These are phyloP conservation scores for Aspergillus taichungensis DNA, from an alignment of 495 filamentous ascomycete species.

Conservation along the genomic window DNA sequence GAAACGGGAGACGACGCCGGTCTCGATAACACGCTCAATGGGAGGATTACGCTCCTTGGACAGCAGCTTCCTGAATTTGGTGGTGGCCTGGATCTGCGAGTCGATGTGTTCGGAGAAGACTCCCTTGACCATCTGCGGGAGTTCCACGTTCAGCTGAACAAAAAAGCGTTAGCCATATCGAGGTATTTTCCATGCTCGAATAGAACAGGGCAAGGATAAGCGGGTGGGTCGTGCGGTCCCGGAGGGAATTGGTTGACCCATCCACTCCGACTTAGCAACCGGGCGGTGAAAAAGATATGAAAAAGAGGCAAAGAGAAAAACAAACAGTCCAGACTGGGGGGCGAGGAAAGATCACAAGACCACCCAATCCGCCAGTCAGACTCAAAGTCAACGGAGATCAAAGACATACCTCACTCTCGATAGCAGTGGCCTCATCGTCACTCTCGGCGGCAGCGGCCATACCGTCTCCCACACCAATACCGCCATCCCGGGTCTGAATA, in stretches of 20 bases:
- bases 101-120: slow-evolving; percentile 99
- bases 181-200: background rate
- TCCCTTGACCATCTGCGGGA: slow-evolving; percentile 94
- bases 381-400: background rate
- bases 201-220: slow-evolving; percentile 2
- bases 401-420: slow-evolving; percentile 86
- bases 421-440: slow-evolving; percentile 90
- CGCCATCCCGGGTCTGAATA: slow-evolving; percentile 66
- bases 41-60: slow-evolving; percentile 99
- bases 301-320: background rate
- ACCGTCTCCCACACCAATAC: slow-evolving; percentile 70
- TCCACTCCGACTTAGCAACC: slow-evolving; percentile 21
- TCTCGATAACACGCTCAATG: slow-evolving; percentile 98
- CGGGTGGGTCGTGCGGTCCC: slow-evolving; percentile 12
- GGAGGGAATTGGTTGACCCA: slow-evolving; percentile 2
- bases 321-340: background rate
- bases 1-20: slow-evolving; percentile 93
- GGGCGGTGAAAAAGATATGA: slow-evolving; percentile 30
- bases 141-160: slow-evolving; percentile 85
- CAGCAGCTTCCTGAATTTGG: slow-evolving; percentile 94
- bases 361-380: too few relatives aligned
- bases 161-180: slow-evolving; percentile 29
- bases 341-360: too few relatives aligned
- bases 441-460: slow-evolving; percentile 86
- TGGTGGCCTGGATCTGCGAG: slow-evolving; percentile 95